Conservation (phyloP, 108 stramenopile species). For the Mediolabrus comicus region DNA sequence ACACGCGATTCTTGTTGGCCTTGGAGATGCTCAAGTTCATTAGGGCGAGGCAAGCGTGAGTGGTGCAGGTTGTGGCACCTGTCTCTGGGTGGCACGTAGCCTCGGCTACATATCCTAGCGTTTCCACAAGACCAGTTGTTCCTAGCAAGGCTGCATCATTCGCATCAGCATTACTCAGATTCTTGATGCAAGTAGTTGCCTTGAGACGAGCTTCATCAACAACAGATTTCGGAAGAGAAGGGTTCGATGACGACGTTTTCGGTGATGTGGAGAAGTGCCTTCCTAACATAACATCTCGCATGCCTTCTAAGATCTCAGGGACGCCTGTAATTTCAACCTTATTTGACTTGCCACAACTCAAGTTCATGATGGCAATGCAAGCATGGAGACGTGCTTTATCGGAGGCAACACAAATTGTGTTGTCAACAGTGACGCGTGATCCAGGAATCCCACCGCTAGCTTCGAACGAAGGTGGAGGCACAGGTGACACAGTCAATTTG, state of each 20-base stretch:
- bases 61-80: constrained; percentile 84
- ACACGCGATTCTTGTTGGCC: constrained; percentile 86
- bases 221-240: constrained; percentile 15
- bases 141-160: constrained; percentile 85
- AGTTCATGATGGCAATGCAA: constrained; percentile 91
- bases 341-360: constrained; percentile 89
- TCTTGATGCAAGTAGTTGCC: constrained; percentile 91
- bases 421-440: constrained; percentile 26
- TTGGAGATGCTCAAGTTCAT: constrained; percentile 90
- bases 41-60: constrained; percentile 85
- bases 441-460: constrained; percentile 21
- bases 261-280: constrained; percentile 16
- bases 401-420: constrained; percentile 60
- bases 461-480: constrained; percentile 25
- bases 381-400: constrained; percentile 86
- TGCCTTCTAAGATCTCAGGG: constrained; percentile 73
- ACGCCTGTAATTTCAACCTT: constrained; percentile 86
- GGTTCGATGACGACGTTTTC: constrained; percentile 3
- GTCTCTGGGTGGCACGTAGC: constrained; percentile 63
- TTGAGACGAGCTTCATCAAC: constrained; percentile 84
- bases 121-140: constrained; percentile 78
- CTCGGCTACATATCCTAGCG: constrained; percentile 77
- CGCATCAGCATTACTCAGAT: constrained; percentile 86
- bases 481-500: constrained; percentile 11
- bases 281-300: constrained; percentile 85